Conservation (phyloP, 805 yeast species). For the Ogataea methylovora region DNA sequence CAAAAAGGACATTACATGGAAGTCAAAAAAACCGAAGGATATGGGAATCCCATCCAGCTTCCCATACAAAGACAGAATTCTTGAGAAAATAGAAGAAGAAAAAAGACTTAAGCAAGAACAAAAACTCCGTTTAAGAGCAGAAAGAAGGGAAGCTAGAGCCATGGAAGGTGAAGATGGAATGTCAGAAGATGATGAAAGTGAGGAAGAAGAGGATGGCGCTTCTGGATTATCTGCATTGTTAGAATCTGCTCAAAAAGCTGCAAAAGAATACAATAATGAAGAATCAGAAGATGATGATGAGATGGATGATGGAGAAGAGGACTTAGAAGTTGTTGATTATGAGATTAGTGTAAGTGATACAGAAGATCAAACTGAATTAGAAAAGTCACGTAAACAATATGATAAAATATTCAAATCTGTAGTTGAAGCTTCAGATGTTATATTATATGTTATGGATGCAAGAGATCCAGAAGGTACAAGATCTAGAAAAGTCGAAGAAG, state of each 20-base stretch:
- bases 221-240: slow-evolving; percentile 70
- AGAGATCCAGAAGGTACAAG: slow-evolving; percentile 96
- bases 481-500: slow-evolving; percentile 85
- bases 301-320: slow-evolving; percentile 36
- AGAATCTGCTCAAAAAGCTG: slow-evolving; percentile 87
- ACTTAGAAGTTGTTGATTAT: slow-evolving; percentile 43
- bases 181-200: slow-evolving; percentile 23
- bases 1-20: slow-evolving; percentile 93
- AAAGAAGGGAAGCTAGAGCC: slow-evolving; percentile 38
- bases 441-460: slow-evolving; percentile 91
- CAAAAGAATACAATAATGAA: slow-evolving; percentile 63
- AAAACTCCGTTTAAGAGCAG: slow-evolving; percentile 40
- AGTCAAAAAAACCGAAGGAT: slow-evolving; percentile 72
- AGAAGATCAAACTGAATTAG: slow-evolving; percentile 42
- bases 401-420: slow-evolving; percentile 92
- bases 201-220: slow-evolving; percentile 32
- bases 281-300: slow-evolving; percentile 27
- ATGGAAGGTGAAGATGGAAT: slow-evolving; percentile 28
- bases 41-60: slow-evolving; percentile 93
- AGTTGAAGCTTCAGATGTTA: slow-evolving; percentile 86
- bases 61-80: slow-evolving; percentile 85
- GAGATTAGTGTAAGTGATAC: slow-evolving; percentile 37
- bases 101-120: slow-evolving; percentile 50
- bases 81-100: slow-evolving; percentile 61
- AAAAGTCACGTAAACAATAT: slow-evolving; percentile 80